These are phyloP conservation scores for Astrothelium subdiscretum DNA, from an alignment of 495 filamentous ascomycete species.

Conservation along the genomic window DNA sequence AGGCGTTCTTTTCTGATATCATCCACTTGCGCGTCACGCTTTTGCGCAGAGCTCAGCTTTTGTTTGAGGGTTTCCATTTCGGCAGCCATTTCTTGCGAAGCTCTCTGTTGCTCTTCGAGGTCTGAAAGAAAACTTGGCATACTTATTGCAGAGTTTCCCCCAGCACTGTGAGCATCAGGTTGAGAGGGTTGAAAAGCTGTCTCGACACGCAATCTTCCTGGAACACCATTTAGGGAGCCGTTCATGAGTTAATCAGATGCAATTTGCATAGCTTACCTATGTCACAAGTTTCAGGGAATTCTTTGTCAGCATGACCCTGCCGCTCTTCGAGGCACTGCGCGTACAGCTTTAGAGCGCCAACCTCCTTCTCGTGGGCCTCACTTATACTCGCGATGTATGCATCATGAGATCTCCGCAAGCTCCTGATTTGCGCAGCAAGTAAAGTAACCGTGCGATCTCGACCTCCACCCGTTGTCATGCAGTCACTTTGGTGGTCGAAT, in stretches of 20 bases:
- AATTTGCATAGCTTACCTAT: not conserved
- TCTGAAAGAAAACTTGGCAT: not conserved
- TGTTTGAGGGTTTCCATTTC: slow-evolving; percentile 11
- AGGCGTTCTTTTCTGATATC: slow-evolving; percentile 6
- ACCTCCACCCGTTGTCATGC: not conserved
- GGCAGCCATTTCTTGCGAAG: slow-evolving; percentile 7
- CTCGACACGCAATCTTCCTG: slow-evolving; percentile 5
- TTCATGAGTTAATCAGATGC: not conserved
- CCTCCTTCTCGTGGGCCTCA: slow-evolving; percentile 22
- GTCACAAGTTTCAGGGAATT: not conserved
- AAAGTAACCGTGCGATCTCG: not conserved
- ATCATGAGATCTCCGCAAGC: slow-evolving; percentile 23
- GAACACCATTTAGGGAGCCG: too few relatives aligned
- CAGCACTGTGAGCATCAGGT: not conserved
- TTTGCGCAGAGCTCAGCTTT: slow-evolving; percentile 8
- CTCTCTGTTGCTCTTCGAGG: slow-evolving; percentile 7
- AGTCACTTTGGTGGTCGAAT: slow-evolving; percentile 6
- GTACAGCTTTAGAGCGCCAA: slow-evolving; percentile 21
- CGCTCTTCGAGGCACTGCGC: slow-evolving; percentile 20
- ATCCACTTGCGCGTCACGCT: slow-evolving; percentile 1
- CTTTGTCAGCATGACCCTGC: not conserved
- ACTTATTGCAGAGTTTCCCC: slow-evolving; percentile 8
- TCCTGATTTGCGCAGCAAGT: slow-evolving; percentile 18
- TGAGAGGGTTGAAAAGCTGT: slow-evolving; percentile 3
- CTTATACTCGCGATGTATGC: slow-evolving; percentile 21